Evolutionary conservation across 805 yeast genomes (phyloP), one percentile per base, ranked within the genome.

Genomic region (Ogataea corticis): DNA sequence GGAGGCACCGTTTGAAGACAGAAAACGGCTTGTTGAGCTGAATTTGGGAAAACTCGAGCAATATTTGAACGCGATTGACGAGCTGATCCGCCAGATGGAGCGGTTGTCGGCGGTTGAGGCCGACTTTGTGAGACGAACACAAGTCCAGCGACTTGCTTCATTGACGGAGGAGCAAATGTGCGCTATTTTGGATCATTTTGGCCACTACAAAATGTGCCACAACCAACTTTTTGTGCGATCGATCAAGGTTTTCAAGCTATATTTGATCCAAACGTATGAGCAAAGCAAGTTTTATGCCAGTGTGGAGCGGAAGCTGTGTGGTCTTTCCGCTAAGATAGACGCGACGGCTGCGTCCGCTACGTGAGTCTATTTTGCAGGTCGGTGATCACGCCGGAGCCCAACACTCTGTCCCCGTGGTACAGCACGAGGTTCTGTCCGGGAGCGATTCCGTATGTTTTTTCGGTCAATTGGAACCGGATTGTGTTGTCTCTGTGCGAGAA

Each of bases 351-450:
- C 28, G 11, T 25, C 6, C 14, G 9, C 3, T 25, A 7, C 31
- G 13, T 16, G 18, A 15, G 23, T 38, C 36, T 9, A 29, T 44
- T 44, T 7, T 15, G 28, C 46, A 44, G 48, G 32, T 44, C 44
- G 18, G 41, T 21, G 14, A 73, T 76, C 21, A 61, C 52, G 1
- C 85, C 86, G 15, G 80, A 71, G 0, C 96, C 97, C 10, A 91
- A 57, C 0, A 92, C 83, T 43, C 79, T 66, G 38, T 82, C 83
- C 1, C 75, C 78, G 33, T 76, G 66, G 62, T 91, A 94, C 5
- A 92, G 60, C 0, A 87, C 96, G 14, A 89, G 66, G 53, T 79
- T 83, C 62, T 92, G 99, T 0, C 98, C 99, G 0, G 91, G 87
- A 0, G 97, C 91, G 59, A 94, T 79, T 0, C 96, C 97, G 39